A percentile compares a stretch with the other conserved stretches of the same genome.
Conservation (phyloP, 306 rosid species). For the Bauhinia variegata region DNA sequence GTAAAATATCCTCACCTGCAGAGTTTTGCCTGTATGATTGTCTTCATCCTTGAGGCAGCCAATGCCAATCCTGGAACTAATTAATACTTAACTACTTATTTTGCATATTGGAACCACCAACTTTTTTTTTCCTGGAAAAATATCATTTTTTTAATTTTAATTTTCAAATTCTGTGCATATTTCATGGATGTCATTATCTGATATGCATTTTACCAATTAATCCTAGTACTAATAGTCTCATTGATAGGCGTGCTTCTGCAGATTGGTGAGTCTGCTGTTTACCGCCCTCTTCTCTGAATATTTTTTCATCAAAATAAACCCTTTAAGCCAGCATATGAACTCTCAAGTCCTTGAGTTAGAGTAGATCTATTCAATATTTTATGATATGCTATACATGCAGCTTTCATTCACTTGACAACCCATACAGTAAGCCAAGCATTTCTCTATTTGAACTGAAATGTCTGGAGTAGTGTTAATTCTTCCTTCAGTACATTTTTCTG, state of each 20-base stretch:
- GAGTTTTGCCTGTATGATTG: conserved; percentile 21
- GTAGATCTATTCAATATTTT: no score
- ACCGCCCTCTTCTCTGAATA: background rate
- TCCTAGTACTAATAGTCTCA: background rate
- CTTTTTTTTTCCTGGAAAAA: conserved; percentile 4
- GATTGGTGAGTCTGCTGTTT: background rate
- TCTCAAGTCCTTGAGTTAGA: background rate
- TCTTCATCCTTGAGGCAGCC: conserved; percentile 6
- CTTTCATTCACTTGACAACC: conserved; percentile 14
- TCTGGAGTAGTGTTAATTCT: conserved; percentile 2
- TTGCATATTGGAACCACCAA: conserved; percentile 15
- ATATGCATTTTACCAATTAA: conserved; percentile 5
- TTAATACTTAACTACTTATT: conserved; percentile 11
- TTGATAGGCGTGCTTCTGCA: conserved; percentile 1
- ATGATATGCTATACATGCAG: background rate
- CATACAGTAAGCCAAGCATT: background rate
- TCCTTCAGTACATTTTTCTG: conserved; percentile 18
- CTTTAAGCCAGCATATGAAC: conserved; percentile 3
- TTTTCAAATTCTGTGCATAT: conserved; percentile 8
- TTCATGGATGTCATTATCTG: conserved; percentile 1
- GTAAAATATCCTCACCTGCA: conserved; percentile 36
- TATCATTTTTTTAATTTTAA: background rate
- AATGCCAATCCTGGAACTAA: conserved; percentile 8
- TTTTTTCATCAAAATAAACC: conserved; percentile 6
- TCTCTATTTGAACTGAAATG: background rate